A percentile compares a stretch with the other conserved stretches of the same genome.
These are phyloP conservation scores for Rhynchosporium agropyri DNA, from an alignment of 2,329 filamentous ascomycete species.

Conservation along the genomic window DNA sequence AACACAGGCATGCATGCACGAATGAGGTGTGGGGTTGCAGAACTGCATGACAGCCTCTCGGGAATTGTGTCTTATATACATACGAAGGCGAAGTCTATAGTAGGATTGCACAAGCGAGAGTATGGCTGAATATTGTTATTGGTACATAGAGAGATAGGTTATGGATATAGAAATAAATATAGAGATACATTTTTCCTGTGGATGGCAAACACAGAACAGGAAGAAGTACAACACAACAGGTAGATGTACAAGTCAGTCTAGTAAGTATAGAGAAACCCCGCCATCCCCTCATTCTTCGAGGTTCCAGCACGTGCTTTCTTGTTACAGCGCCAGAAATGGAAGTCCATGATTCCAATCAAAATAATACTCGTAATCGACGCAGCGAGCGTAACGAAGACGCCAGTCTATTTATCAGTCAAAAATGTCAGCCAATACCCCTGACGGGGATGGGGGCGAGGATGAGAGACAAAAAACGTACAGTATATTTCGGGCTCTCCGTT, in stretches of 20 bases:
- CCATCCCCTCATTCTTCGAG: constrained; percentile 9
- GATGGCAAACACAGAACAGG: too few relatives aligned
- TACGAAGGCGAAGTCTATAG: too few relatives aligned
- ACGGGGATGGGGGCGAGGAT: background rate
- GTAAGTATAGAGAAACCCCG: constrained; percentile 16
- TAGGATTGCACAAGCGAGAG: too few relatives aligned
- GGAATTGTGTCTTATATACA: too few relatives aligned
- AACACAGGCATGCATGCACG: background rate
- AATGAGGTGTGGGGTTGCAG: background rate
- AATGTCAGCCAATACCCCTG: background rate
- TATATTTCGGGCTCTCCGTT: constrained; percentile 41
- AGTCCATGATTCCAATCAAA: constrained; percentile 13
- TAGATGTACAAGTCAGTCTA: background rate
- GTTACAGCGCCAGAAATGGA: constrained; percentile 18
- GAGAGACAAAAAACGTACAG: background rate
- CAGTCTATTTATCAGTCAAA: background rate
- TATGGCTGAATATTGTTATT: too few relatives aligned
- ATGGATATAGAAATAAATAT: background rate
- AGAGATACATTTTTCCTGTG: background rate
- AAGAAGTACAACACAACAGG: too few relatives aligned
- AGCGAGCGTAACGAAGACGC: constrained; percentile 17
- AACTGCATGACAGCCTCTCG: too few relatives aligned
- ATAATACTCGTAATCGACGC: constrained; percentile 5
- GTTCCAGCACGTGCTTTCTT: constrained; percentile 18
- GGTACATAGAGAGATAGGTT: too few relatives aligned